Conservation (phyloP, 306 rosid species). For the peach (Prunus persica) region Prunus_persica_NCBIv2 NC_034015.1:16777501-16778000, state of each 20-base stretch:
- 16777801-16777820: background rate
- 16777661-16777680: background rate
- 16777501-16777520: constrained; percentile 53
- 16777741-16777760: background rate
- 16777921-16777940: background rate
- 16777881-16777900: too few species aligned
- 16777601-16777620: background rate
- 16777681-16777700: background rate
- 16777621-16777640: constrained; percentile 13
- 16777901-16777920: background rate
- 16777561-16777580: background rate
- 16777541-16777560: background rate
- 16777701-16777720: background rate
- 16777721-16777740: background rate
- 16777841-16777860: too few species aligned
- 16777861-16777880: too few species aligned
- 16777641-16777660: background rate
- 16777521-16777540: background rate
- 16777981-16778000: background rate
- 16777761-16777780: background rate
- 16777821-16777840: background rate
- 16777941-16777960: too few species aligned
- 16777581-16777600: background rate
- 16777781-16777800: background rate
- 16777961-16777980: background rate